Base-by-base conservation (phyloP, 345 rosid genomes). In the Chamaenerion angustifolium region DNA sequence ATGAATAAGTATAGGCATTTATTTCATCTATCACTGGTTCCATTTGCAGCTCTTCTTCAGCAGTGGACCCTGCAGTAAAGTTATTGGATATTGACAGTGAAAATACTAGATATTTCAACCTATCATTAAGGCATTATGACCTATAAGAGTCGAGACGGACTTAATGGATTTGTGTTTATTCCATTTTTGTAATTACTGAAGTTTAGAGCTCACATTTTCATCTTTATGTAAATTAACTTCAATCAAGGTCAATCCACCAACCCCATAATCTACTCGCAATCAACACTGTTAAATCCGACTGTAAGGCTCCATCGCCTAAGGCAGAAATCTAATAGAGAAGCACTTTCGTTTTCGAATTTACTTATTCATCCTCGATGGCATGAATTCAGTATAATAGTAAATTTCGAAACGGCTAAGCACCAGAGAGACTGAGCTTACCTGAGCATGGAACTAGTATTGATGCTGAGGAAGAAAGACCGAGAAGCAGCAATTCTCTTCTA, bases 1-100 rank as follows among this genome's bases (percentile, higher is more conserved):
- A 90, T 58, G 71, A 63, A 64, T 83, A 86, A 53, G 94, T 61
- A 63, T 79, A 90, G 45, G 95, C 86, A 73, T 90, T 90, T 48
- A 75, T 75, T 42, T 83, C 88, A 73, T 90, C 98, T 57, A 79
- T 73, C 51, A 70, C 21, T 23, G 95, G 63, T 43, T 61, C 76
- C 79, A 74, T 57, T 65, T 70, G 81, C 15, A 70, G 35, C 57
- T 79, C 89, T 63, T 78, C 87, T 62, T 19, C 66, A 1, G 82
- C 95, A 45, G 56, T 58, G 43, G 59, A 56, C 10, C 72, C 97
- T 88, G 71, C 70, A 76, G 64, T 12, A 14, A 19, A 49, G 21
- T 42, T 42, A 0, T 21, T 21, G 4, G 25, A 7, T 4, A 5
- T 31, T 31, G 8, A 3, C 37, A 8, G 10, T 31, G 37, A 5